Conservation (phyloP, 495 filamentous ascomycete genomes). For the Amphirosellinia nigrospora region DNA sequence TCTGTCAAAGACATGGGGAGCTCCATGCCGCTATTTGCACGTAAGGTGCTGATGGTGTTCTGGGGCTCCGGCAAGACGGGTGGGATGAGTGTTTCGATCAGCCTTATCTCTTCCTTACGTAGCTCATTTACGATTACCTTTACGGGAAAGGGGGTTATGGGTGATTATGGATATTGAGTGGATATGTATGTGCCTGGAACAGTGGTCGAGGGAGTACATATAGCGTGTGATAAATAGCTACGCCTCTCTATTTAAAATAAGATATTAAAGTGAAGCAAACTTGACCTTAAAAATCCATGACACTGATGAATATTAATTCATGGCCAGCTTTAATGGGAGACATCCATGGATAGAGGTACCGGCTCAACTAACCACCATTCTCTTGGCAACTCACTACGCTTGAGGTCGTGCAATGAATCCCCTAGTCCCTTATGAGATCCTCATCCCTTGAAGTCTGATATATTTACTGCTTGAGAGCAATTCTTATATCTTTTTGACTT, state of each 20-base stretch:
- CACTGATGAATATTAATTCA: too few species aligned
- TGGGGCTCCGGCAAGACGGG: constrained; percentile 15
- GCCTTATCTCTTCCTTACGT: constrained; percentile 21
- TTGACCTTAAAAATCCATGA: not conserved
- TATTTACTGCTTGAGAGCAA: too few species aligned
- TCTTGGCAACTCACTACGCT: too few species aligned
- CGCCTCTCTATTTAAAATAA: not conserved
- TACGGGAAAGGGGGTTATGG: not conserved
- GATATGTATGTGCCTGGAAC: not conserved
- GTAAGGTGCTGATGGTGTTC: constrained; percentile 8
- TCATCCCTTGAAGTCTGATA: too few species aligned
- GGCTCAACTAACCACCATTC: too few species aligned
- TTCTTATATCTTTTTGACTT: too few species aligned
- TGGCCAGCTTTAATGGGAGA: too few species aligned
- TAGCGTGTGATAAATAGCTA: not conserved
- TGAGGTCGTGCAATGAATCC: too few species aligned
- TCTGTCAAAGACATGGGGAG: constrained; percentile 12
- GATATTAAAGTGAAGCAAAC: not conserved
- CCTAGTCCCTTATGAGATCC: too few species aligned
- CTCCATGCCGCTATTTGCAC: constrained; percentile 15
- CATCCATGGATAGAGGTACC: too few species aligned
- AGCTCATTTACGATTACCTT: not conserved
- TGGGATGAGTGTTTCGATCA: constrained; percentile 27
- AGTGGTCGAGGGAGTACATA: not conserved
- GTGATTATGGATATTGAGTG: not conserved